Evolutionary conservation across 768 basidiomycete genomes (phyloP).

Genomic region (Grammothele lineata): DNA sequence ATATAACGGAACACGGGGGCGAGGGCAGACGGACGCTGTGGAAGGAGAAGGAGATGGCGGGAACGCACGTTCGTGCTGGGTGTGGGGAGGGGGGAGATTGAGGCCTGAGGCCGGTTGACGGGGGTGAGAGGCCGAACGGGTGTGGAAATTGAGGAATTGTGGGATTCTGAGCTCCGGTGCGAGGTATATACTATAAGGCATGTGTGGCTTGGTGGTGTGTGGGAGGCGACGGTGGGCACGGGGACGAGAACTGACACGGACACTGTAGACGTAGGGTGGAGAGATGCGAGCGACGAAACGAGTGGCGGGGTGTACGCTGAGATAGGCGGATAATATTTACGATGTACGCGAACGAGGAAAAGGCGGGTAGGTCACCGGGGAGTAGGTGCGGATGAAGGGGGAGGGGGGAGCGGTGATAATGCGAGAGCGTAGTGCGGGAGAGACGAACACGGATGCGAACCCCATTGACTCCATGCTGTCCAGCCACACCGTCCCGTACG

Average conservation of each 20-base stretch:
- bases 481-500: no score
- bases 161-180: slow-evolving; percentile 6
- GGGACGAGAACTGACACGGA: not conserved
- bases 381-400: slow-evolving; percentile 1
- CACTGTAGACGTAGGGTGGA: not conserved
- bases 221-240: not conserved
- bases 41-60: no score
- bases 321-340: slow-evolving; percentile 15
- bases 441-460: slow-evolving; percentile 13
- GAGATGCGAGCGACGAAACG: slow-evolving; percentile 3
- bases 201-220: slow-evolving; percentile 4
- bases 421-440: not conserved
- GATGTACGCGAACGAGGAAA: slow-evolving; percentile 2
- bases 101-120: no score
- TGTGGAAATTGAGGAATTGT: not conserved
- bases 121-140: no score
- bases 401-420: not conserved
- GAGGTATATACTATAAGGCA: slow-evolving; percentile 15
- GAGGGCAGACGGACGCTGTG: no score
- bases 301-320: slow-evolving; percentile 19
- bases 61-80: no score
- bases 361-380: not conserved
- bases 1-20: no score
- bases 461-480: slow-evolving; percentile 12
- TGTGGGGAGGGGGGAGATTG: no score